These are phyloP conservation scores for Fomitopsis betulina DNA, from an alignment of 1,284 basidiomycete species.

Conservation along the genomic window DNA sequence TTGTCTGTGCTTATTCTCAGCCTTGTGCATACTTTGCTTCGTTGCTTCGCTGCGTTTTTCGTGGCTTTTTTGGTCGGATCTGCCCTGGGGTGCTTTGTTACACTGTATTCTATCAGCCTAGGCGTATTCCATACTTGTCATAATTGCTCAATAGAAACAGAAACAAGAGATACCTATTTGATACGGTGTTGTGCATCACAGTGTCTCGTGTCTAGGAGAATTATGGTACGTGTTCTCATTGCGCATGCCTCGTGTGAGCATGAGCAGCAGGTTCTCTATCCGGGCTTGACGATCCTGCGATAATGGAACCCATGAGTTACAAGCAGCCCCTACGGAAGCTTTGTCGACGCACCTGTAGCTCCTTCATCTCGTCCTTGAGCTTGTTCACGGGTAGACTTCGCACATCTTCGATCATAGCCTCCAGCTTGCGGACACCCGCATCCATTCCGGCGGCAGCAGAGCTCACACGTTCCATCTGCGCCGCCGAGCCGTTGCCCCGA, in stretches of 20 bases:
- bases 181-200: slow-evolving; percentile 8
- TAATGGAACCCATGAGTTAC: neutral
- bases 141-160: neutral
- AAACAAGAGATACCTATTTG: neutral
- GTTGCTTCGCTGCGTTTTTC: neutral
- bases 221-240: slow-evolving; percentile 31
- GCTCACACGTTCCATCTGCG: slow-evolving; percentile 14
- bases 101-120: neutral
- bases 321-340: neutral
- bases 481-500: slow-evolving; percentile 14
- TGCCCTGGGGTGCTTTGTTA: neutral
- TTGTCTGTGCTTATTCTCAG: neutral
- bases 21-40: slow-evolving; percentile 1
- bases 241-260: slow-evolving; percentile 42
- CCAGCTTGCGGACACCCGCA: slow-evolving; percentile 47
- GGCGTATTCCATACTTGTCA: neutral
- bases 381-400: slow-evolving; percentile 55
- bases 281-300: slow-evolving; percentile 69
- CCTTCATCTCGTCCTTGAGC: slow-evolving; percentile 75
- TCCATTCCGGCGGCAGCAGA: slow-evolving; percentile 30
- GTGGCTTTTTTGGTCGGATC: neutral
- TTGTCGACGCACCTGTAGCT: slow-evolving; percentile 54
- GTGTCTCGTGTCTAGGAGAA: slow-evolving; percentile 27
- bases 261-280: slow-evolving; percentile 65
- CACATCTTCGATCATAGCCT: slow-evolving; percentile 58